A percentile compares a stretch with the other conserved stretches of the same genome.
Conservation (phyloP, 2,329 filamentous ascomycete species). For the Mariannaea sp. region DNA sequence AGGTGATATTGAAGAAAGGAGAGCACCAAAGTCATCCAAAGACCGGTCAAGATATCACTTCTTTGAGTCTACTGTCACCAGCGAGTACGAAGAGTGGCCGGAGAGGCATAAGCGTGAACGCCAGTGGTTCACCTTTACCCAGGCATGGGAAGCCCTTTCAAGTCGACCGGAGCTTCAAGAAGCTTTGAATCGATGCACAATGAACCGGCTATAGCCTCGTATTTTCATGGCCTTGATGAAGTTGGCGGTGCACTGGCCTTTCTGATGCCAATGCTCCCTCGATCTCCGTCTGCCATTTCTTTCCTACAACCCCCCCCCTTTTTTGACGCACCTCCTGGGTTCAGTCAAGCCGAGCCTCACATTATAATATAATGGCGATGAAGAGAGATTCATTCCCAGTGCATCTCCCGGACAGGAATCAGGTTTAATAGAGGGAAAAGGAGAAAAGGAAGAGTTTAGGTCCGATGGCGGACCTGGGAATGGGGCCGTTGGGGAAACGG, state of each 20-base stretch:
- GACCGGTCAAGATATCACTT: conserved; percentile 73
- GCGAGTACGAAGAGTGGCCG: conserved; percentile 87
- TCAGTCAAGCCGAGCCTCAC: conserved; percentile 1
- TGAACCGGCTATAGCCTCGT: conserved; percentile 51
- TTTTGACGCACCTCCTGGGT: conserved; percentile 4
- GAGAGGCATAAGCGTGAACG: conserved; percentile 90
- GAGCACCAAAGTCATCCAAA: conserved; percentile 74
- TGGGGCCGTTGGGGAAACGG: neutral
- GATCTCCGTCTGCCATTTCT: neutral
- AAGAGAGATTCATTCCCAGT: conserved; percentile 3
- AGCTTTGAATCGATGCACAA: conserved; percentile 80
- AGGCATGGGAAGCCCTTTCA: conserved; percentile 78
- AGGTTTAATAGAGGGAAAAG: conserved; percentile 20
- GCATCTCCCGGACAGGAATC: conserved; percentile 7
- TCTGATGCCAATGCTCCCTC: neutral
- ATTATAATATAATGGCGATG: neutral
- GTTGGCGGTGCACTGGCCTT: neutral
- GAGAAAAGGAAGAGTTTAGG: conserved; percentile 19
- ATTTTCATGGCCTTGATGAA: conserved; percentile 3
- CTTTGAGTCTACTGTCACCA: conserved; percentile 85
- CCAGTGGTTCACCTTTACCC: conserved; percentile 84
- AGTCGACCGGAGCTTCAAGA: conserved; percentile 85
- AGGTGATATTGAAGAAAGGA: conserved; percentile 82
- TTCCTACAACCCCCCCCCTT: neutral
- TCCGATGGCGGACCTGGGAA: conserved; percentile 7